Percentiles rank a stretch among this genome's conserved stretches.
These are phyloP conservation scores for Aspergillus phoenicis DNA, from an alignment of 2,329 filamentous ascomycete genomes.

Conservation along the genomic window DNA sequence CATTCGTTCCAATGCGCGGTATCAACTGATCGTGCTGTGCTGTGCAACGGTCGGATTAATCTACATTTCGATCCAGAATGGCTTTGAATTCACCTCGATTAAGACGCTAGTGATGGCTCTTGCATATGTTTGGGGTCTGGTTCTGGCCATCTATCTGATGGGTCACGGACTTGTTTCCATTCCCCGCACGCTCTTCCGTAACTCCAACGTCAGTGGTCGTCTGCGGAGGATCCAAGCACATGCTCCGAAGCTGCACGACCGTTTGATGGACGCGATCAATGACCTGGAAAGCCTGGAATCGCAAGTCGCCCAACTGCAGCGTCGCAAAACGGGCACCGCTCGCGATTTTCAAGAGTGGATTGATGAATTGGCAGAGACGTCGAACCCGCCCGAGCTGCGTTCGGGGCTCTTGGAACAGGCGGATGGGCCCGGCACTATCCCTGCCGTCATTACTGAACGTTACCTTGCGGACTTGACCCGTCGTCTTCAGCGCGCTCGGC, in stretches of 20 bases:
- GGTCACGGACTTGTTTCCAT: constrained; percentile 93
- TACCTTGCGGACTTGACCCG: constrained; percentile 89
- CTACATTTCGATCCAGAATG: constrained; percentile 80
- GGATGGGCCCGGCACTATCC: constrained; percentile 52
- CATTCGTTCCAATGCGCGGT: constrained; percentile 81
- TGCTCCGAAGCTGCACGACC: constrained; percentile 82
- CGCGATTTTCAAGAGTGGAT: constrained; percentile 88
- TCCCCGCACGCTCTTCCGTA: constrained; percentile 76
- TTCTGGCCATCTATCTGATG: constrained; percentile 95
- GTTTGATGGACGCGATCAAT: constrained; percentile 79
- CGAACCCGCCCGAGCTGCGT: constrained; percentile 66
- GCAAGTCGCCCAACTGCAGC: constrained; percentile 76
- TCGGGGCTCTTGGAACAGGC: constrained; percentile 40
- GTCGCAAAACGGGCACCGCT: constrained; percentile 77
- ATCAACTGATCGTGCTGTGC: constrained; percentile 77
- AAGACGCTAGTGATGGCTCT: constrained; percentile 90
- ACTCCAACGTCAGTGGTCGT: constrained; percentile 73
- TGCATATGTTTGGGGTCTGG: constrained; percentile 89
- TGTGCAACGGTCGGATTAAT: constrained; percentile 71
- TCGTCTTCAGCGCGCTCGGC: constrained; percentile 76
- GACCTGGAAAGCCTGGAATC: constrained; percentile 78
- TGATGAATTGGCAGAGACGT: constrained; percentile 82
- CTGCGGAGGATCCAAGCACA: constrained; percentile 74
- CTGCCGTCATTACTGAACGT: constrained; percentile 85
- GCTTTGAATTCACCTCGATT: constrained; percentile 70